A percentile compares a stretch with the other conserved stretches of the same genome.
Conservation (phyloP, 352 stramenopile genomes). For the Lagenidium giganteum region DNA sequence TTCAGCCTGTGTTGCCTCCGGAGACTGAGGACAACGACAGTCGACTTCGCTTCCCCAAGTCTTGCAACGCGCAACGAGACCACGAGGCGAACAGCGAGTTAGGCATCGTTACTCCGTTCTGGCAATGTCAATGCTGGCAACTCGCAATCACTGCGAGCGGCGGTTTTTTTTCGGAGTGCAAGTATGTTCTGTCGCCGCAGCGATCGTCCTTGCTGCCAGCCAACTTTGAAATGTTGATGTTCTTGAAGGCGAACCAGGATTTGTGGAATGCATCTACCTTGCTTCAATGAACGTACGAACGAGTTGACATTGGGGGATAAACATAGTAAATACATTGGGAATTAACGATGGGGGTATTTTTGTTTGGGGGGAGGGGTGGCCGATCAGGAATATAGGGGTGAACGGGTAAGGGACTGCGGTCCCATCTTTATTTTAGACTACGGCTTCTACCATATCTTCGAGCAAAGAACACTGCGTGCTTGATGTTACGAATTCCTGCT, state of each 20-base stretch:
- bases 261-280: slow-evolving; percentile 1
- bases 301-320: too few species aligned
- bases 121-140: background rate
- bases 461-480: too few species aligned
- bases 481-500: too few species aligned
- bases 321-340: too few species aligned
- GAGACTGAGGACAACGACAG: background rate
- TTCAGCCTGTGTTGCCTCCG: too few species aligned
- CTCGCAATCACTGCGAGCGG: slow-evolving; percentile 9
- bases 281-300: too few species aligned
- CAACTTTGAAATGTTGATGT: slow-evolving; percentile 18
- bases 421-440: too few species aligned
- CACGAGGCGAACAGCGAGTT: background rate
- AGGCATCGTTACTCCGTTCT: background rate
- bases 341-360: too few species aligned
- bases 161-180: slow-evolving; percentile 14
- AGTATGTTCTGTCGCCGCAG: slow-evolving; percentile 6
- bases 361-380: too few species aligned
- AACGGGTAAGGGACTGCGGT: too few species aligned
- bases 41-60: slow-evolving; percentile 4
- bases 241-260: slow-evolving; percentile 11
- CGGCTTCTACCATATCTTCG: too few species aligned
- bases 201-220: slow-evolving; percentile 1
- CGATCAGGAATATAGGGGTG: too few species aligned
- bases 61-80: slow-evolving; percentile 7